phyloP scores from a whole-genome alignment of 1,284 basidiomycete genomes.

The Puccinia novopanici region DNA sequence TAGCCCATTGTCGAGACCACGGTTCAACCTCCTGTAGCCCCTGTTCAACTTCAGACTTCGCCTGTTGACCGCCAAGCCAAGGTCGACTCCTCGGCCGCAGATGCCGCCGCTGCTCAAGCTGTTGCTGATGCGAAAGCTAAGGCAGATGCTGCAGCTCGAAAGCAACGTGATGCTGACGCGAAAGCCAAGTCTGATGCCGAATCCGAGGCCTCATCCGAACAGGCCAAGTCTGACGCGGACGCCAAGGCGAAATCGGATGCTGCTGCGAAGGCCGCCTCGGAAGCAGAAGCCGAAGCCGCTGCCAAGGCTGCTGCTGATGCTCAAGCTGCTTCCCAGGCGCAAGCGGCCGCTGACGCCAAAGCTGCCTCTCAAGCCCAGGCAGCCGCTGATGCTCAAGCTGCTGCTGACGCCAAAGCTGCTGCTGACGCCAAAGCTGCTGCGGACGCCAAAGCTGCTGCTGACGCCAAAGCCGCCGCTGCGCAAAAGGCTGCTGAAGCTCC shows the following conservation, averaged over 20 bases:
- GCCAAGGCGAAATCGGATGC: conserved; percentile 10
- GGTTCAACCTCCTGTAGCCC: not conserved
- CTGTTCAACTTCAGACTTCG: not conserved
- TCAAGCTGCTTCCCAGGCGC: no score
- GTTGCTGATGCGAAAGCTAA: conserved; percentile 3
- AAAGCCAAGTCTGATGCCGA: conserved; percentile 1
- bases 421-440: not conserved
- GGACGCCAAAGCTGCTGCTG: conserved; percentile 15
- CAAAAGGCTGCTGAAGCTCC: conserved; percentile 10
- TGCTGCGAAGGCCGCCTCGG: not conserved
- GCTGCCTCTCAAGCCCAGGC: no score
- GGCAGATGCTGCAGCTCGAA: no score
- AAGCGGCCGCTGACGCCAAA: no score
- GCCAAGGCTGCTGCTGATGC: conserved; percentile 23
- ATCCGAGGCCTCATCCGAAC: no score
- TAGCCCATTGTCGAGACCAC: not conserved
- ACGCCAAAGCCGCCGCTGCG: not conserved
- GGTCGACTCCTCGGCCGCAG: not conserved
- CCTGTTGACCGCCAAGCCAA: not conserved
- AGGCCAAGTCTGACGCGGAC: no score
- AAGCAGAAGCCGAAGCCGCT: no score
- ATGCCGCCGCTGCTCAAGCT: no score
- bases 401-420: conserved; percentile 18
- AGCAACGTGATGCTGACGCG: no score
- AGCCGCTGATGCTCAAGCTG: no score